Evolutionary conservation across 257 asterid species (phyloP).

Genomic region (Scutellaria barbata): DNA sequence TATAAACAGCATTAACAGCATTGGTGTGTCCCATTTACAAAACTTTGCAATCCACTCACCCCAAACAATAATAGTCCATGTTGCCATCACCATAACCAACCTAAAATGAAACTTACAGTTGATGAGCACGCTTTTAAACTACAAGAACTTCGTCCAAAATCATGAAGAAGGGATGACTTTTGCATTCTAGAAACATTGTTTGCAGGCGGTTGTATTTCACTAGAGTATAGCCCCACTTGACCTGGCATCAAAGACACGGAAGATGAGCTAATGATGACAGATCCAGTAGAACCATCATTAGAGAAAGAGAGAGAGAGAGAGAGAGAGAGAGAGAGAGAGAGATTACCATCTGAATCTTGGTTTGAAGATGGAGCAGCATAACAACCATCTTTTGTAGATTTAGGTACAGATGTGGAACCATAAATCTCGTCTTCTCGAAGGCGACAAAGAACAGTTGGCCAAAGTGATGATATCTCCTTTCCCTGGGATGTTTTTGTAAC

Average conservation of each 20-base stretch:
- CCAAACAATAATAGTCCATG: conserved; percentile 24
- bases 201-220: conserved; percentile 46
- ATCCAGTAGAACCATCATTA: conserved; percentile 27
- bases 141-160: conserved; percentile 45
- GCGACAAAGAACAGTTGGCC: conserved; percentile 70
- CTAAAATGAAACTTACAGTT: conserved; percentile 53
- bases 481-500: conserved; percentile 52
- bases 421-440: conserved; percentile 71
- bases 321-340: conserved; percentile 20
- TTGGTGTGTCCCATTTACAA: background rate
- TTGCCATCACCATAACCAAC: conserved; percentile 21
- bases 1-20: conserved; percentile 32
- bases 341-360: conserved; percentile 40
- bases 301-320: conserved; percentile 17
- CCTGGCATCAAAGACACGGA: conserved; percentile 46
- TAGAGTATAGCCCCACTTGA: conserved; percentile 37
- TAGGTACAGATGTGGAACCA: conserved; percentile 49
- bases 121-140: conserved; percentile 62
- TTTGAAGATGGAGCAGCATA: conserved; percentile 38
- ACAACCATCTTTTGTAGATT: conserved; percentile 35
- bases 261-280: conserved; percentile 32
- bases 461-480: conserved; percentile 60
- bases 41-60: conserved; percentile 13
- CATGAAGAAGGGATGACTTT: conserved; percentile 39
- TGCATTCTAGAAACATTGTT: conserved; percentile 38